Percentiles rank a stretch among this genome's conserved stretches.
Conservation (phyloP, 2,329 filamentous ascomycete genomes). For the Clonostachys byssicola region DNA sequence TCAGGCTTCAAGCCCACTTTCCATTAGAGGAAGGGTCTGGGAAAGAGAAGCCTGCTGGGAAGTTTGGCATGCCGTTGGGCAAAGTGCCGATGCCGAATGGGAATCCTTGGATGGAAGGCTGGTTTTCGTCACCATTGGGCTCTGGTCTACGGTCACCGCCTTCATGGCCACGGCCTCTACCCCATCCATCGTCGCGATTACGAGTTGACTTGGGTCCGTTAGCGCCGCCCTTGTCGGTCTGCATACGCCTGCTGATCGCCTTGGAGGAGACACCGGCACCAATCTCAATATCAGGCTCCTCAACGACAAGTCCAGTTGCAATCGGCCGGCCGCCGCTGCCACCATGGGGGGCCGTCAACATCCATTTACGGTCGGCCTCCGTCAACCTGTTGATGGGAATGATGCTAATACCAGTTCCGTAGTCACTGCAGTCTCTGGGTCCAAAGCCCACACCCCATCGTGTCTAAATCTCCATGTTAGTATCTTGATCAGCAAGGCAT, state of each 20-base stretch:
- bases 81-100: slow-evolving; percentile 33
- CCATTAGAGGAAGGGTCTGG: slow-evolving; percentile 19
- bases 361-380: slow-evolving; percentile 96
- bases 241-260: slow-evolving; percentile 67
- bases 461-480: slow-evolving; percentile 51
- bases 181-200: slow-evolving; percentile 21
- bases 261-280: slow-evolving; percentile 96
- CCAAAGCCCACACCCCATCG: slow-evolving; percentile 98
- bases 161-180: slow-evolving; percentile 14
- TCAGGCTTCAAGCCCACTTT: slow-evolving; percentile 1
- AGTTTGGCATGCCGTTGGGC: slow-evolving; percentile 36
- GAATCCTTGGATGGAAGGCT: slow-evolving; percentile 14
- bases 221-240: slow-evolving; percentile 62
- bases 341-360: slow-evolving; percentile 88
- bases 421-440: slow-evolving; percentile 95
- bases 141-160: slow-evolving; percentile 8
- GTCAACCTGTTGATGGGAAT: slow-evolving; percentile 92
- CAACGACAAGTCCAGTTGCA: slow-evolving; percentile 79
- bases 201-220: slow-evolving; percentile 62
- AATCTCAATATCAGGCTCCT: slow-evolving; percentile 98
- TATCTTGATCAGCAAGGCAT: not conserved
- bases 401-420: slow-evolving; percentile 83
- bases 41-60: slow-evolving; percentile 31
- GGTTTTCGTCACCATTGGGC: slow-evolving; percentile 5
- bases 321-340: slow-evolving; percentile 83